Evolutionary conservation across 768 basidiomycete genomes (phyloP), one percentile per base, ranked within the genome.

Genomic region (Boletus rufocinnamomeus): DNA sequence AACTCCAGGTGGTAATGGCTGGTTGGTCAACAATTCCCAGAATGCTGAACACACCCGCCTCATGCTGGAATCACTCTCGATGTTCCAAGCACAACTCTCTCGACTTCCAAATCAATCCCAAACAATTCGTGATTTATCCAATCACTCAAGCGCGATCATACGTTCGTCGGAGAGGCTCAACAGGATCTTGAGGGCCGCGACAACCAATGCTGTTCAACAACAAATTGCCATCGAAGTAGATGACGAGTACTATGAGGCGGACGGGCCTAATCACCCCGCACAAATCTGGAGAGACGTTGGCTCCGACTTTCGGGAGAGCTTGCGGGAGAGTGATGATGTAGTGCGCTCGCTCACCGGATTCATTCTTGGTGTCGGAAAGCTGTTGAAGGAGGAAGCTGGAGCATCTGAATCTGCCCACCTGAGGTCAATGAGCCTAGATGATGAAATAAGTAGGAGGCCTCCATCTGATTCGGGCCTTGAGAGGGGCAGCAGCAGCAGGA

Each of bases 221-320:
- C 88, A 91, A 72, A 87, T 94, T 49, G 83, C 88, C 40, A 83
- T 86, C 0, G 91, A 93, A 69, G 84, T 93, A 2, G 82, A 82
- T 11, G 82, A 80, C 35, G 80, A 77, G 54, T 61, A 60, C 38
- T 63, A 62, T 25, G 61, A 59, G 4, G 61, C 45, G n/a, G 67
- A 63, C 13, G 63, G 60, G 14, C 66, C 67, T 45, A 69, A 74
- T 63, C 74, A 81, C 46, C 62, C 82, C 27, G 79, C 76, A 13
- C 83, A 85, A 54, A 73, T 91, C 30, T 93, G 90, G 91, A 76
- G 80, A 54, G 75, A 78, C 48, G 81, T 92, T 6, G 87, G 88
- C 1, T 80, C 80, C 10, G 91, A 93, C 62, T 89, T 84, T 64
- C 75, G 90, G 38, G 91, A 93, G 52, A 81, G 83, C 52, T 62